These are phyloP conservation scores for Talaromyces trachyspermus DNA, from an alignment of 495 filamentous ascomycete genomes.

Conservation along the genomic window DNA sequence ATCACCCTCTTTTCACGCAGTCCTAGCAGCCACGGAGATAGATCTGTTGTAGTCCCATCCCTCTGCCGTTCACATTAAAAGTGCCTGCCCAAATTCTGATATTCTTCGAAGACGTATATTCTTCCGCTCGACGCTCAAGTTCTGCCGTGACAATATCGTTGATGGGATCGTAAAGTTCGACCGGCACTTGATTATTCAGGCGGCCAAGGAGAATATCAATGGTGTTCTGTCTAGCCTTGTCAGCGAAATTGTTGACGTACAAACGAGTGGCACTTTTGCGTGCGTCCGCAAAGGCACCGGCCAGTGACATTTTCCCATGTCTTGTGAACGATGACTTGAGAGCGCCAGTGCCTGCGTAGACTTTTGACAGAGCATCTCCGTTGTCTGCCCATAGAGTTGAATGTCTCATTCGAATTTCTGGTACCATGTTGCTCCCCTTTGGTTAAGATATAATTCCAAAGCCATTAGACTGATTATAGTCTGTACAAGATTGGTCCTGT, in stretches of 20 bases:
- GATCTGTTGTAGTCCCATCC: slow-evolving; percentile 68
- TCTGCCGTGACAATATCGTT: slow-evolving; percentile 81
- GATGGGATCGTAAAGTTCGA: slow-evolving; percentile 85
- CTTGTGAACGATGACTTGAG: slow-evolving; percentile 95
- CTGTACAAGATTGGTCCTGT: slow-evolving; percentile 93
- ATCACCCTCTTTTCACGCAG: slow-evolving; percentile 32
- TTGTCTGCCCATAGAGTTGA: slow-evolving; percentile 97
- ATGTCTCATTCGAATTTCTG: slow-evolving; percentile 86
- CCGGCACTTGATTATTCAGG: slow-evolving; percentile 72
- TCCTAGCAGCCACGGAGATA: slow-evolving; percentile 78
- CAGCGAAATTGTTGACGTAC: slow-evolving; percentile 95
- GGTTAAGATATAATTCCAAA: slow-evolving; percentile 67
- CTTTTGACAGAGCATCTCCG: slow-evolving; percentile 87
- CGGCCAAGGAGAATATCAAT: slow-evolving; percentile 87
- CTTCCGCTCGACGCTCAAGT: slow-evolving; percentile 49
- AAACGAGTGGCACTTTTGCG: slow-evolving; percentile 88
- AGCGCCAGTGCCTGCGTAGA: slow-evolving; percentile 94
- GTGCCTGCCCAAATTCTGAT: slow-evolving; percentile 74
- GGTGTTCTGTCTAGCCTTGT: slow-evolving; percentile 86
- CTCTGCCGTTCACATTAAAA: slow-evolving; percentile 89
- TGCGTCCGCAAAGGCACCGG: slow-evolving; percentile 88
- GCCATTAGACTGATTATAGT: slow-evolving; percentile 91
- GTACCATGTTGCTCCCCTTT: slow-evolving; percentile 55
- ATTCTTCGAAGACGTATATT: slow-evolving; percentile 46
- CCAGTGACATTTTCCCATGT: slow-evolving; percentile 90